Evolutionary conservation across 2,329 filamentous ascomycete species (phyloP).

Genomic region (Stenocarpella maydis): DNA sequence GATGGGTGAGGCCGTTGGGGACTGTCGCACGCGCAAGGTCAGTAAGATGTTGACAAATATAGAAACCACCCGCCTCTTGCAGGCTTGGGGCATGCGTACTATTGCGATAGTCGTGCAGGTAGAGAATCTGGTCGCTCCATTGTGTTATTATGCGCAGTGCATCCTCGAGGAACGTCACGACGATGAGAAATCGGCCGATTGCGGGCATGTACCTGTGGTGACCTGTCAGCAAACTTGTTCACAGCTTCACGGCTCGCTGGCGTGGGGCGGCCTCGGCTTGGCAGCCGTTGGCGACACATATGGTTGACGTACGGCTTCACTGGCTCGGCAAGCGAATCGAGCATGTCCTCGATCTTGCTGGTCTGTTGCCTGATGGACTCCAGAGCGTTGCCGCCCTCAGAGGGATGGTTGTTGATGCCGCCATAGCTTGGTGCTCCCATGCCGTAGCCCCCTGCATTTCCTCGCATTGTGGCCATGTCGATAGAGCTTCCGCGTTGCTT

Average conservation of each 20-base stretch:
- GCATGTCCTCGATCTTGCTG: constrained; percentile 95
- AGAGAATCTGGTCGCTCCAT: constrained; percentile 94
- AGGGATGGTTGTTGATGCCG: constrained; percentile 69
- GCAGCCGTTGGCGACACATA: neutral
- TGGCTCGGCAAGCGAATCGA: constrained; percentile 88
- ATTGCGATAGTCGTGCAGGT: constrained; percentile 89
- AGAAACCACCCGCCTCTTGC: constrained; percentile 28
- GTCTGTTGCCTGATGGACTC: constrained; percentile 94
- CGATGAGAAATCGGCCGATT: constrained; percentile 96
- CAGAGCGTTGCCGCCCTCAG: constrained; percentile 75
- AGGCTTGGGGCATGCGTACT: constrained; percentile 68
- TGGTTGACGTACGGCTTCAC: constrained; percentile 83
- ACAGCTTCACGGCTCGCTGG: neutral
- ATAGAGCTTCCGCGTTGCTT: neutral
- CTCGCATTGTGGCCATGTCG: constrained; percentile 35
- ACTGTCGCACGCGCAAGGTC: constrained; percentile 61
- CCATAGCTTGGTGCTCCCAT: constrained; percentile 72
- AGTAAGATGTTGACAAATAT: constrained; percentile 27
- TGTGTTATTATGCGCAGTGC: constrained; percentile 95
- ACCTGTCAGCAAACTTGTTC: constrained; percentile 40
- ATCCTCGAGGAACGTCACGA: constrained; percentile 98
- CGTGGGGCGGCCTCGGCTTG: neutral
- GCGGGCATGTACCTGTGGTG: constrained; percentile 82
- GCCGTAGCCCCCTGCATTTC: constrained; percentile 35
- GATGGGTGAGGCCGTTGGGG: constrained; percentile 84